Percentiles rank a stretch among this genome's conserved stretches.
These are phyloP conservation scores for Suillus hirtellus DNA, from an alignment of 768 basidiomycete genomes.

Conservation along the genomic window DNA sequence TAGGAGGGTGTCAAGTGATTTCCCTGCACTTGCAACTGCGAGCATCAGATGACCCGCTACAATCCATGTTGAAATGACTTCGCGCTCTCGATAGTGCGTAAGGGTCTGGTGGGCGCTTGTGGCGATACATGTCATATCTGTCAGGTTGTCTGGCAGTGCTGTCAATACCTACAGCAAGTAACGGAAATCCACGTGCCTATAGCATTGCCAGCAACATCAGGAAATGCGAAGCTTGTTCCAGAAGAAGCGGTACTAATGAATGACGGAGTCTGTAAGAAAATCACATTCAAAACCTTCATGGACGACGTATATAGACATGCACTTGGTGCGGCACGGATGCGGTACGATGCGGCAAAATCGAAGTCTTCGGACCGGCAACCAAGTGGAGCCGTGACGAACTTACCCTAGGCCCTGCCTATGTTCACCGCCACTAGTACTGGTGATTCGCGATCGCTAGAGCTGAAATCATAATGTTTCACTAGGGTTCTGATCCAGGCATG, in stretches of 20 bases:
- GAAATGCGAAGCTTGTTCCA: conserved; percentile 19
- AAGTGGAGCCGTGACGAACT: no score
- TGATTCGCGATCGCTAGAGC: no score
- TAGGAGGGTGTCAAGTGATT: conserved; percentile 13
- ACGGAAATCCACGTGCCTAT: not conserved
- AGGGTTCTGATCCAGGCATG: no score
- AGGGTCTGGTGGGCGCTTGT: conserved; percentile 19
- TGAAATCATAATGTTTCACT: no score
- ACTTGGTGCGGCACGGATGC: no score
- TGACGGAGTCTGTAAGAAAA: no score
- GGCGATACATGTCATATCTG: conserved; percentile 22
- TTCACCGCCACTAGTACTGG: no score
- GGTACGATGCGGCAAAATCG: no score
- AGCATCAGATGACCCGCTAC: conserved; percentile 23
- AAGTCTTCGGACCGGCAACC: no score
- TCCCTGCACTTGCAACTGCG: conserved; percentile 17
- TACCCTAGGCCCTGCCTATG: no score
- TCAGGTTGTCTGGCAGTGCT: conserved; percentile 11
- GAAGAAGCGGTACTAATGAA: conserved; percentile 21
- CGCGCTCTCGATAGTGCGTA: conserved; percentile 16
- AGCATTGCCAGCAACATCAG: conserved; percentile 21
- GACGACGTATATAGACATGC: no score
- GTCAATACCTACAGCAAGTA: conserved; percentile 13
- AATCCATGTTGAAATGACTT: conserved; percentile 22
- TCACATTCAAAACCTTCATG: no score